Conservation (phyloP, 73 alveolate species). For the Paramecium biaurelia region DNA sequence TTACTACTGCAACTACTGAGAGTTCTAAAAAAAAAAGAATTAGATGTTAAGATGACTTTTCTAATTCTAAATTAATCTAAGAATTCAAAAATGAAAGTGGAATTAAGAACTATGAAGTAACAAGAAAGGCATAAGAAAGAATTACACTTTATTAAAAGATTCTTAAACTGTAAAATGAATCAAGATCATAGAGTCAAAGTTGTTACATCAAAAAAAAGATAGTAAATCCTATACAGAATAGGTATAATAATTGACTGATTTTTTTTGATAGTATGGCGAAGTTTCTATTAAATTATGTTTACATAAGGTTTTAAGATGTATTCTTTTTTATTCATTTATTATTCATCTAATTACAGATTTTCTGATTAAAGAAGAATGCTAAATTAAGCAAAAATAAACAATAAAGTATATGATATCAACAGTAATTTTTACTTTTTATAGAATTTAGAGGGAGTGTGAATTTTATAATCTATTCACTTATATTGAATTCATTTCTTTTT, state of each 20-base stretch:
- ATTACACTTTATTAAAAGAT: background rate
- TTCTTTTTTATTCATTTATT: too few relatives aligned
- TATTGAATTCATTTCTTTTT: background rate
- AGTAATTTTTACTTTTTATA: background rate
- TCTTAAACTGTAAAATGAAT: background rate
- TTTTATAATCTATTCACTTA: background rate
- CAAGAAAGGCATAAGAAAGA: conserved; percentile 9
- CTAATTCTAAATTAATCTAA: background rate
- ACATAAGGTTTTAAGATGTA: too few relatives aligned
- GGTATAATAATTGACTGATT: background rate
- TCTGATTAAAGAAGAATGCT: background rate
- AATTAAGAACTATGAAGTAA: background rate
- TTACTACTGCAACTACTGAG: background rate
- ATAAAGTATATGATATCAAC: too few relatives aligned
- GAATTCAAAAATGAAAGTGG: background rate
- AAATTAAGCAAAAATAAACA: too few relatives aligned
- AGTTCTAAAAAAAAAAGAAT: background rate
- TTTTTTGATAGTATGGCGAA: background rate
- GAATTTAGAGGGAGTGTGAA: background rate
- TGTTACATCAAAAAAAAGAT: background rate
- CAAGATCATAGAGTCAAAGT: background rate
- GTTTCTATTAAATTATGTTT: background rate
- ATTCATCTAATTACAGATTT: too few relatives aligned
- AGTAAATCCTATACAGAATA: background rate
- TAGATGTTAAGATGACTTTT: background rate